A percentile compares a stretch with the other conserved stretches of the same genome.
Evolutionary conservation across 164 flowering plant species (phyloP).

Genomic region (Vitis cinerea): DNA sequence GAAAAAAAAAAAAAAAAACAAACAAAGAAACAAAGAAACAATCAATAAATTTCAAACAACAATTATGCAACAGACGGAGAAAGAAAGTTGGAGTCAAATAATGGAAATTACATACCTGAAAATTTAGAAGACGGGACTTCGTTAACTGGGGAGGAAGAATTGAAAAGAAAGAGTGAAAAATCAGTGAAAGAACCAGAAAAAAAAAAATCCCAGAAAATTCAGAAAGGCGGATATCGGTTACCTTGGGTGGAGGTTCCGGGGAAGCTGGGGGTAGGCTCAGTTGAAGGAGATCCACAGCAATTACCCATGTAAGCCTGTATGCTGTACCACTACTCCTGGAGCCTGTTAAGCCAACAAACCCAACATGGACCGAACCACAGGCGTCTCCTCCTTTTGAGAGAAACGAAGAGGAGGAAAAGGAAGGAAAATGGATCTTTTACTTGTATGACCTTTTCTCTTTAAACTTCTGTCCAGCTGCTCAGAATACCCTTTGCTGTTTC

Average conservation of each 20-base stretch:
- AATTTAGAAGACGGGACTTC: neutral
- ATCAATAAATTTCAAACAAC: neutral
- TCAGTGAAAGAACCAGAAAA: neutral
- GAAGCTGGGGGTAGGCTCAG: neutral
- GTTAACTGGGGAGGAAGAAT: neutral
- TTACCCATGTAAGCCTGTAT: slow-evolving; percentile 20
- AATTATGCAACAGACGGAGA: neutral
- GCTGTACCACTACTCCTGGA: neutral
- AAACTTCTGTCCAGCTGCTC: no score
- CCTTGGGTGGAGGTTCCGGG: slow-evolving; percentile 17
- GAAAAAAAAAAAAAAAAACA: neutral
- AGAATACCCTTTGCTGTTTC: no score
- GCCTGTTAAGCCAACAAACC: no score
- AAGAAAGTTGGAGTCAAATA: neutral
- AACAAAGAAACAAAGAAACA: neutral
- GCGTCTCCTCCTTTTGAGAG: no score
- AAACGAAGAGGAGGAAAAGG: no score
- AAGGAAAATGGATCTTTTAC: no score
- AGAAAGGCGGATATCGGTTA: neutral
- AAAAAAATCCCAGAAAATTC: neutral
- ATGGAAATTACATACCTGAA: neutral
- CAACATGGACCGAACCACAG: no score
- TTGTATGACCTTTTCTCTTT: no score
- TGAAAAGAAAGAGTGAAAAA: neutral
- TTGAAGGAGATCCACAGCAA: slow-evolving; percentile 14